A percentile compares a stretch with the other conserved stretches of the same genome.
Conservation (phyloP, 169 alveolate genomes). For the Plasmodium knowlesi region DNA sequence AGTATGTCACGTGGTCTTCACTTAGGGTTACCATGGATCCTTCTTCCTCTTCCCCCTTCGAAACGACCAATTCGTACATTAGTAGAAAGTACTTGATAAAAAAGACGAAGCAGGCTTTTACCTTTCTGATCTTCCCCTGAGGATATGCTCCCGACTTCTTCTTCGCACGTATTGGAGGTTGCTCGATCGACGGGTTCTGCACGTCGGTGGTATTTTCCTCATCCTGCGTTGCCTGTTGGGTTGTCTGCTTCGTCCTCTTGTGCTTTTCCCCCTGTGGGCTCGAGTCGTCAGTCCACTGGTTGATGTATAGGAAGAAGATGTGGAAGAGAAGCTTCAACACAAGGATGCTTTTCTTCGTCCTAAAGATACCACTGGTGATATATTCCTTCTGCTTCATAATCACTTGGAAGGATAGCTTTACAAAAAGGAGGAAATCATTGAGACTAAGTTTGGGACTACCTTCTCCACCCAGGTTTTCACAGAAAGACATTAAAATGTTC, state of each 20-base stretch:
- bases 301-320: slow-evolving; percentile 27
- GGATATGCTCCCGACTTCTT: background rate
- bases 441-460: background rate
- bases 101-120: slow-evolving; percentile 18
- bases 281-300: background rate
- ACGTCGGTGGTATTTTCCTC: background rate
- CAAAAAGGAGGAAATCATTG: background rate
- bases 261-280: background rate
- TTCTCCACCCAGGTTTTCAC: background rate
- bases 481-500: slow-evolving; percentile 32
- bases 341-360: background rate
- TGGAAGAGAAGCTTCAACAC: slow-evolving; percentile 30
- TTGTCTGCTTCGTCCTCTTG: no score
- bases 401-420: slow-evolving; percentile 24
- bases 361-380: background rate
- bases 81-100: slow-evolving; percentile 45
- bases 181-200: background rate
- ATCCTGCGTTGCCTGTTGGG: no score
- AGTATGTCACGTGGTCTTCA: slow-evolving; percentile 1
- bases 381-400: slow-evolving; percentile 18
- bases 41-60: slow-evolving; percentile 1
- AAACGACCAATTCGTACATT: background rate
- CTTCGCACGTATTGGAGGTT: background rate
- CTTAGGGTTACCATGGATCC: background rate
- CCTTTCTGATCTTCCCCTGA: background rate